Percentiles rank a stretch among this genome's conserved stretches.
These are phyloP conservation scores for Cynara cardunculus DNA, from an alignment of 129 eudicot genomes.

Conservation along the genomic window DNA sequence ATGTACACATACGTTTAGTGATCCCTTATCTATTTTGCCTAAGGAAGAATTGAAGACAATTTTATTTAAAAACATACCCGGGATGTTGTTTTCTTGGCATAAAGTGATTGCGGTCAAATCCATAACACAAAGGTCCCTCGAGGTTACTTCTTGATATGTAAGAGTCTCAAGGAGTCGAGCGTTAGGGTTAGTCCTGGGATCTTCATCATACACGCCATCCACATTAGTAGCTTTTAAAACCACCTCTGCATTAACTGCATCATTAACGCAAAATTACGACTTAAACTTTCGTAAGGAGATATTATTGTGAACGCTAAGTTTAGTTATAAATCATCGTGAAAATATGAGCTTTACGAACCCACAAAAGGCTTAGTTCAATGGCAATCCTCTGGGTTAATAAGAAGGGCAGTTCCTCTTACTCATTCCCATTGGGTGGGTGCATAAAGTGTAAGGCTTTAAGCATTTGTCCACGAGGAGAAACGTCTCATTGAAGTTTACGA, in stretches of 20 bases:
- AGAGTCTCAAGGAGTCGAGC: constrained; percentile 73
- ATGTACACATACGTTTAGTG: not conserved
- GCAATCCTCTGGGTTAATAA: too few species aligned
- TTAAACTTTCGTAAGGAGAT: not conserved
- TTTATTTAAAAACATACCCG: constrained; percentile 44
- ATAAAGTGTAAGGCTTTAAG: too few species aligned
- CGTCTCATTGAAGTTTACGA: too few species aligned
- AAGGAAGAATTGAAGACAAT: not conserved
- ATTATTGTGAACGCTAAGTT: not conserved
- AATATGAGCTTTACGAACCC: too few species aligned
- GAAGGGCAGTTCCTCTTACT: too few species aligned
- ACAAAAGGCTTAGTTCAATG: too few species aligned
- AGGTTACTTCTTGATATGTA: constrained; percentile 83
- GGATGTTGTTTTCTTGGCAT: constrained; percentile 98
- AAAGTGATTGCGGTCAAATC: constrained; percentile 97
- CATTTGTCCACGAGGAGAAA: too few species aligned
- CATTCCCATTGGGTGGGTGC: too few species aligned
- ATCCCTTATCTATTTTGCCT: not conserved
- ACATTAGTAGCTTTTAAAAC: constrained; percentile 98
- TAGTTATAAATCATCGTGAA: too few species aligned
- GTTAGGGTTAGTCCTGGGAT: constrained; percentile 71
- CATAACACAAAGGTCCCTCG: constrained; percentile 77
- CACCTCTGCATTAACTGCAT: constrained; percentile 94
- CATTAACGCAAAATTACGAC: not conserved
- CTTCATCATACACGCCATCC: constrained; percentile 85